Base-by-base conservation (phyloP, 1,284 basidiomycete species). In the Cutaneotrichosporon spelunceum region DNA sequence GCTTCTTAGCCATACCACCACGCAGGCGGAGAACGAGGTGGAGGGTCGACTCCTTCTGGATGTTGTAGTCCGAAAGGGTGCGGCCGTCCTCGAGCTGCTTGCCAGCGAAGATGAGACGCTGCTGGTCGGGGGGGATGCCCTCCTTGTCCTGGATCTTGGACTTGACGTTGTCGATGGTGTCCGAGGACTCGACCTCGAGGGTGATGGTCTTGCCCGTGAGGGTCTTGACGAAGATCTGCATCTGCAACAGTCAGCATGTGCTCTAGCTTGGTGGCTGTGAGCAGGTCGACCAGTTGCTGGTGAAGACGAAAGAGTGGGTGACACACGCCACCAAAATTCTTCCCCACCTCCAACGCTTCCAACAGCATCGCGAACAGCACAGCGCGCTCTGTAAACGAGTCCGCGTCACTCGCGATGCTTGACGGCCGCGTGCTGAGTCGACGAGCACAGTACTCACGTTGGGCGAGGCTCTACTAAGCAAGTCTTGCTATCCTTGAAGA, bases 191-290 rank as follows among this genome's bases (percentile, higher is more conserved):
- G 69, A 95, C 93, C 87, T 91, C 80, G 85, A 91, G 61, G 75
- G 93, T 95, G 84, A 96, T 95, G 70, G 93, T 96, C 85, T 97
- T 98, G 80, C 95, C 94, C 84, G 94, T 97, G 71, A 98, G 90
- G 85, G 60, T 61, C 54, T 61, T 57, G n/a, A 62, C 60, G 60
- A 62, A 62, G 34, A 62, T 62, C 60, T 62, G 60, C 60, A 57
- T 62, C 52, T 53, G 52, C 10, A 4, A 23, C 1, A 26, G 52
- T 53, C 34, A 53, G 34, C 23, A 13, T 3, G 23, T 26, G 45
- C 23, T 24, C 9, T n/a, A 21, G 36, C 6, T 39, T 5, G 36
- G 4, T 39, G 11, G 11, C 13, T 39, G 44, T n/a, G n/a, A 21
- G 2, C 16, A 47, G 4, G 26, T 13, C 5, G 47, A 49, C 14